Conservation (phyloP, 148 eudicot species). For the Oxyria digyna region DNA sequence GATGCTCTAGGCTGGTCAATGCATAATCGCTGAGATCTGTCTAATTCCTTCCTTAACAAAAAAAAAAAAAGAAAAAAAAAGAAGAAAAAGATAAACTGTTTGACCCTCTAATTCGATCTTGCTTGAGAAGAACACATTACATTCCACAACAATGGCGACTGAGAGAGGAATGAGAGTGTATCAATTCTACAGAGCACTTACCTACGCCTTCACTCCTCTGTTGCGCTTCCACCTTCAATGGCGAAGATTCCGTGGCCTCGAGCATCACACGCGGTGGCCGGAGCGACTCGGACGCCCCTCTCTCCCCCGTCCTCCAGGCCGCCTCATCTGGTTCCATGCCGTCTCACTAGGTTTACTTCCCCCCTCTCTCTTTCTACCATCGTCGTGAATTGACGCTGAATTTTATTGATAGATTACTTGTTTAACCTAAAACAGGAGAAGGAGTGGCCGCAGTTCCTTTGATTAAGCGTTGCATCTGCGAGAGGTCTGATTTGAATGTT, state of each 20-base stretch:
- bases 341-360: slow-evolving; percentile 63
- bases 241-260: slow-evolving; percentile 62
- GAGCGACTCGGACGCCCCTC: slow-evolving; percentile 85
- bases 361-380: not conserved
- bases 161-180: slow-evolving; percentile 46
- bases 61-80: too few species aligned
- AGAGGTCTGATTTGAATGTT: slow-evolving; percentile 62
- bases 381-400: not conserved
- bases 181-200: slow-evolving; percentile 46
- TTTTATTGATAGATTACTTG: not conserved
- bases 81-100: too few species aligned
- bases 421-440: slow-evolving; percentile 39
- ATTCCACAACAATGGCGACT: slow-evolving; percentile 29
- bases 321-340: slow-evolving; percentile 87
- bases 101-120: too few species aligned
- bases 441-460: slow-evolving; percentile 83
- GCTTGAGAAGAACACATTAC: too few species aligned
- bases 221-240: slow-evolving; percentile 55
- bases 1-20: too few species aligned
- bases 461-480: slow-evolving; percentile 44
- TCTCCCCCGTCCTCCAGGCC: slow-evolving; percentile 60
- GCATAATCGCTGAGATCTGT: too few species aligned
- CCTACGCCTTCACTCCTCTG: slow-evolving; percentile 49
- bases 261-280: slow-evolving; percentile 63
- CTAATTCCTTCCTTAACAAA: too few species aligned